phyloP scores from a whole-genome alignment of 2,329 filamentous ascomycete genomes.

The Penicillium janthinellum region DNA sequence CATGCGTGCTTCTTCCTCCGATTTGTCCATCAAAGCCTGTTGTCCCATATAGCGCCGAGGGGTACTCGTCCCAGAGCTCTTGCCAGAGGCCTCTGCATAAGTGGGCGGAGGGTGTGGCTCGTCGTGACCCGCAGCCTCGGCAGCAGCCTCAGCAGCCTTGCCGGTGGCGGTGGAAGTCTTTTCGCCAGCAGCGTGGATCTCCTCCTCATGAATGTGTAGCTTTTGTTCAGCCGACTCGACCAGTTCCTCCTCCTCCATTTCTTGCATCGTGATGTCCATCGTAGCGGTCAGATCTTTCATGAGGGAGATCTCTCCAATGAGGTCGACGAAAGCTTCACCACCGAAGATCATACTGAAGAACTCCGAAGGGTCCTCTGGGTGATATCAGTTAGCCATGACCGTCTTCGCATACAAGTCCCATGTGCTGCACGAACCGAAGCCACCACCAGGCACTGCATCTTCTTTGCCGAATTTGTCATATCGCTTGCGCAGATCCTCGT shows the following conservation, averaged over 20 bases:
- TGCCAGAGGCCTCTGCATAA: slow-evolving; percentile 20
- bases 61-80: slow-evolving; percentile 48
- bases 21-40: slow-evolving; percentile 83
- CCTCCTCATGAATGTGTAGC: slow-evolving; percentile 48
- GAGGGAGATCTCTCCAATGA: slow-evolving; percentile 96
- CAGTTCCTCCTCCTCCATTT: slow-evolving; percentile 69
- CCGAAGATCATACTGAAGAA: slow-evolving; percentile 99
- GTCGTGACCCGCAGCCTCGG: slow-evolving; percentile 23
- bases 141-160: slow-evolving; percentile 1
- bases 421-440: slow-evolving; percentile 67
- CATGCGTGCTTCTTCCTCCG: slow-evolving; percentile 73
- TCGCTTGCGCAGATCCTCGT: slow-evolving; percentile 80
- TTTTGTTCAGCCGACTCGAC: slow-evolving; percentile 56
- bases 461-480: slow-evolving; percentile 99
- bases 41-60: slow-evolving; percentile 67
- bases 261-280: slow-evolving; percentile 94
- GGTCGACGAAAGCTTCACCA: slow-evolving; percentile 91
- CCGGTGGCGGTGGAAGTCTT: slow-evolving; percentile 40
- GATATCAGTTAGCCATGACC: slow-evolving; percentile 12
- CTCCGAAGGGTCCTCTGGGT: slow-evolving; percentile 79
- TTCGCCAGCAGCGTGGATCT: slow-evolving; percentile 51
- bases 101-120: slow-evolving; percentile 26
- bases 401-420: not conserved
- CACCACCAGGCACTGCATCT: slow-evolving; percentile 82
- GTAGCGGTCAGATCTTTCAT: slow-evolving; percentile 98